Percentiles rank a stretch among this genome's conserved stretches.
Evolutionary conservation across 2,329 filamentous ascomycete species (phyloP).

Genomic region (Penicillium psychrosexuale): DNA sequence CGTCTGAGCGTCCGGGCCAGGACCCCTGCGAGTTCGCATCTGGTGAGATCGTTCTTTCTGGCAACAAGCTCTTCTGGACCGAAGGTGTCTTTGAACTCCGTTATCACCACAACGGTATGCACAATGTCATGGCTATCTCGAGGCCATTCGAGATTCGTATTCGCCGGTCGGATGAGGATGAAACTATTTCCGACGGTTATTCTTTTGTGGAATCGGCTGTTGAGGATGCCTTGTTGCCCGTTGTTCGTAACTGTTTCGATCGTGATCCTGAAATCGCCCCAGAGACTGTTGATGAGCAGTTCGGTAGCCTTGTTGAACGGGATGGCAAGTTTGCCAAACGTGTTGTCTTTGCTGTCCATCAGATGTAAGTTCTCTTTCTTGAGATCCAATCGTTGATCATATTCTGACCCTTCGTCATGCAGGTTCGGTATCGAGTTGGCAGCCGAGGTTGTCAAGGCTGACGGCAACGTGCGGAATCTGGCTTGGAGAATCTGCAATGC

Average conservation of each 20-base stretch:
- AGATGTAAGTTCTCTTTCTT: constrained; percentile 63
- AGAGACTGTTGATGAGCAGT: constrained; percentile 71
- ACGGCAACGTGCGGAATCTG: constrained; percentile 84
- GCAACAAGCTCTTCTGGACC: constrained; percentile 97
- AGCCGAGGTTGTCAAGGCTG: constrained; percentile 83
- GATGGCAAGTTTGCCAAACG: constrained; percentile 85
- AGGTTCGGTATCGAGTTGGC: constrained; percentile 92
- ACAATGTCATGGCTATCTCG: constrained; percentile 92
- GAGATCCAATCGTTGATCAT: neutral
- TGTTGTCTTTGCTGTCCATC: constrained; percentile 88
- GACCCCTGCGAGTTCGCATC: constrained; percentile 59
- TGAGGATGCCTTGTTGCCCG: constrained; percentile 72
- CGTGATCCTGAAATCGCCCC: constrained; percentile 88
- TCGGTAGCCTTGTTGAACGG: constrained; percentile 79
- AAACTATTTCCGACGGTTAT: constrained; percentile 58
- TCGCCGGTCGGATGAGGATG: constrained; percentile 72
- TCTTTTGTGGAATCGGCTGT: constrained; percentile 65
- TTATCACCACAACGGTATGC: constrained; percentile 89
- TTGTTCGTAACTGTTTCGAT: constrained; percentile 91
- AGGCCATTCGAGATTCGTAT: constrained; percentile 90
- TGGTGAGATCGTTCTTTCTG: constrained; percentile 82
- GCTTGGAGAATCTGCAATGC: constrained; percentile 95
- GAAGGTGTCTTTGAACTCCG: constrained; percentile 95
- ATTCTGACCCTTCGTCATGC: constrained; percentile 8
- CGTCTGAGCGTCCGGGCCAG: constrained; percentile 44